phyloP scores from a whole-genome alignment of 192 early-diverging fungal species.

The Dispira simplex region DNA sequence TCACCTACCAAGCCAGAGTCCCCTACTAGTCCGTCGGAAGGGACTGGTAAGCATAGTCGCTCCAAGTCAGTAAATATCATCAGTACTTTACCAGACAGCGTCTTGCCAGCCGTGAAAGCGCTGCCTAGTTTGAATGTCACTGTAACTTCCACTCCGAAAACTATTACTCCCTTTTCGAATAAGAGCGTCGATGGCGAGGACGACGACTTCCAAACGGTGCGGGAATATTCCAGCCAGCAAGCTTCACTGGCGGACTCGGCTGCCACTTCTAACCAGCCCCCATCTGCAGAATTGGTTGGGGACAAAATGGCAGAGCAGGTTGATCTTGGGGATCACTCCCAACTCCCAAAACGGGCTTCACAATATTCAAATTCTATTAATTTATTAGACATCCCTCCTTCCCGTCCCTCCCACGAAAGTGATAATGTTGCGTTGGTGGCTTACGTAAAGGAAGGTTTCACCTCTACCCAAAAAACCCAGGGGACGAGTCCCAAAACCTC shows the following conservation, averaged over 20 bases:
- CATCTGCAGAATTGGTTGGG: background rate
- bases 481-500: too few relatives aligned
- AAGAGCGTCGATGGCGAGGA: background rate
- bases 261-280: background rate
- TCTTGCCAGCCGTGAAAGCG: background rate
- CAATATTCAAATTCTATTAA: background rate
- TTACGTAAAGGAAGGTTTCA: background rate
- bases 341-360: background rate
- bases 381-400: background rate
- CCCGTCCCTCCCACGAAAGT: background rate
- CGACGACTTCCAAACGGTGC: slow-evolving; percentile 2
- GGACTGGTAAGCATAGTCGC: background rate
- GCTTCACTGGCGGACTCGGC: background rate
- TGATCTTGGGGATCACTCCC: background rate
- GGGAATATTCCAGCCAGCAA: slow-evolving; percentile 1
- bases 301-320: background rate
- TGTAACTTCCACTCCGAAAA: background rate
- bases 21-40: background rate
- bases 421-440: background rate
- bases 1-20: background rate
- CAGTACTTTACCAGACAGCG: background rate
- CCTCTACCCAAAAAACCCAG: background rate
- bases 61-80: background rate
- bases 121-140: background rate
- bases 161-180: background rate